Base-by-base conservation (phyloP, 1,284 basidiomycete species). In the Cutaneotrichosporon daszewskae region DNA sequence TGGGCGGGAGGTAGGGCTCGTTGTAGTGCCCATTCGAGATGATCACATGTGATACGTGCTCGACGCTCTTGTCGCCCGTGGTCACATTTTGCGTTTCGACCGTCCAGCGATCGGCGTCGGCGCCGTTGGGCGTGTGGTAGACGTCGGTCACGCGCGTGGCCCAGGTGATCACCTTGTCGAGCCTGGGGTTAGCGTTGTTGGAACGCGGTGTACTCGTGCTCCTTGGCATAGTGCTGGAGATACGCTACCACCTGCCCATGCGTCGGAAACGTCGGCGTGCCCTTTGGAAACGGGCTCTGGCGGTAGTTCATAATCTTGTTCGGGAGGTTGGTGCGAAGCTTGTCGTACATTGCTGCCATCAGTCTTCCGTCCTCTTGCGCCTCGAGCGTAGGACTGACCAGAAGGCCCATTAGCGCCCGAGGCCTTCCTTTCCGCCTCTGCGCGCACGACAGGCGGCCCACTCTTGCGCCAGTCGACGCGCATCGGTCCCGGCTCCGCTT, bases 1-100 rank as follows among this genome's bases (percentile, higher is more conserved):
- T 64, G 5, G 45, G 50, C 0, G 76, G 76, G 11, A 77, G 65
- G 45, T 62, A 73, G 0, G 74, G 72, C 40, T 72, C 69, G 23
- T 62, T 66, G 53, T 77, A 78, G 47, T 77, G 71, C 0, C 76
- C 76, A 40, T 72, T 74, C 0, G 72, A 68, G 14, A 75, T 24
- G 18, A 52, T 37, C 20, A 52, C 33, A 32, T 52, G 50, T 7
- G 43, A 45, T 6, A 38, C 44, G 8, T 10, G 22, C 33, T 39
- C 46, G 60, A 43, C 71, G 64, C 40, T 60, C 70, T 4, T 29
- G 18, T 19, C 19, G 9, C 33, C 43, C 14, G 33, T 35, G 14
- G 23, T 26, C 19, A 23, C 23, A 34, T 33, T 19, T 19, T 43
- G 43, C 10, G 32, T 47, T 45, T 47, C 49, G 11, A 57, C 40